Conservation (phyloP, 768 basidiomycete species). For the Mycena polygramma region DNA sequence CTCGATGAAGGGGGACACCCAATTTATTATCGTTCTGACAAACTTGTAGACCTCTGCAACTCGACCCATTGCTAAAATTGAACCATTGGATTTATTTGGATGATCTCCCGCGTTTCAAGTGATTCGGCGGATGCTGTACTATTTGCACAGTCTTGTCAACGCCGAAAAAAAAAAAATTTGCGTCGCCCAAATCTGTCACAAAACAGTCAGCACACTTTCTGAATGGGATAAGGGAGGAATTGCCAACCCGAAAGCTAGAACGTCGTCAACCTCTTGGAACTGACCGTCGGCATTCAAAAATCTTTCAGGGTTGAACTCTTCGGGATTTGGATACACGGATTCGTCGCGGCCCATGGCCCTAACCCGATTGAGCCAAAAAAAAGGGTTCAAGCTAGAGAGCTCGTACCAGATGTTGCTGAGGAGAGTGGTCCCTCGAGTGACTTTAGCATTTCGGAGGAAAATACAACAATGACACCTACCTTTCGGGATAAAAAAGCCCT, state of each 20-base stretch:
- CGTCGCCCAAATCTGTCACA: constrained; percentile 4
- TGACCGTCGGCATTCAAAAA: constrained; percentile 12
- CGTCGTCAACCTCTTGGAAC: neutral
- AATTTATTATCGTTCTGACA: too few relatives aligned
- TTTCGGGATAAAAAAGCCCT: constrained; percentile 48
- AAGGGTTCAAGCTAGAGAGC: too few relatives aligned
- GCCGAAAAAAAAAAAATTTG: too few relatives aligned
- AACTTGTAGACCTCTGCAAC: too few relatives aligned
- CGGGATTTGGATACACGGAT: constrained; percentile 5
- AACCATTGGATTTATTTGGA: too few relatives aligned
- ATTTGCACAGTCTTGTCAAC: too few relatives aligned
- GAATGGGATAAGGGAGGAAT: neutral
- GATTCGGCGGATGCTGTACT: too few relatives aligned
- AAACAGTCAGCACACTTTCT: neutral
- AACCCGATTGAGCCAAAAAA: neutral
- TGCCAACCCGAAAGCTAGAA: neutral
- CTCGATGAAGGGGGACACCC: too few relatives aligned
- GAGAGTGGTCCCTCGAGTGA: constrained; percentile 5
- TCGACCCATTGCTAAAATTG: too few relatives aligned
- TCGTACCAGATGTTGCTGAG: neutral
- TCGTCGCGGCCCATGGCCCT: constrained; percentile 26
- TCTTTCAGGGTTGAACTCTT: constrained; percentile 9
- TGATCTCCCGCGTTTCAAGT: too few relatives aligned
- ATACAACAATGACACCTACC: constrained; percentile 37
- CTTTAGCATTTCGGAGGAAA: neutral